Evolutionary conservation across 2,329 filamentous ascomycete species (phyloP).

Genomic region (Ustilaginoidea virens): DNA sequence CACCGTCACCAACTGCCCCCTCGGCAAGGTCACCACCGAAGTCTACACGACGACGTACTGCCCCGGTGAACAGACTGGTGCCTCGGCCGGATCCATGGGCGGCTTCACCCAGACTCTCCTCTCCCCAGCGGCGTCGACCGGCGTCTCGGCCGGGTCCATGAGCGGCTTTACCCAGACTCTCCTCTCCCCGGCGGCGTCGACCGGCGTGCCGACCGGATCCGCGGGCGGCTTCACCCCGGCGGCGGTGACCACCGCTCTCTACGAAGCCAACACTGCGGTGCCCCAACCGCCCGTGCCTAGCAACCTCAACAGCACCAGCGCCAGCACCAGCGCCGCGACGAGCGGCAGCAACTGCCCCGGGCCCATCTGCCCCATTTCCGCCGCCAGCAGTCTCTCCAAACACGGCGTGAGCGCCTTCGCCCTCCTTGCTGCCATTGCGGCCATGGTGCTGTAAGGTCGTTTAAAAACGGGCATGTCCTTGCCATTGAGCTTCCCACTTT

Average conservation of each 20-base stretch:
- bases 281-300: too few relatives aligned
- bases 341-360: constrained; percentile 5
- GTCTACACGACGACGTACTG: constrained; percentile 8
- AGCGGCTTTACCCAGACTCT: constrained; percentile 1
- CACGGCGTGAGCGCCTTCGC: constrained; percentile 9
- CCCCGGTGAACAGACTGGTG: constrained; percentile 4
- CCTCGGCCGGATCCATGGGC: too few relatives aligned
- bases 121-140: constrained; percentile 1
- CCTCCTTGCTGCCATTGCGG: constrained; percentile 7
- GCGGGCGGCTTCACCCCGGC: not conserved
- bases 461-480: too few relatives aligned
- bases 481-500: too few relatives aligned
- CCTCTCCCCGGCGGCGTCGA: not conserved
- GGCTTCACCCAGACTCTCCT: not conserved
- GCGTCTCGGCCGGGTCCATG: constrained; percentile 1
- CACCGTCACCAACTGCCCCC: constrained; percentile 41
- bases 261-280: too few relatives aligned
- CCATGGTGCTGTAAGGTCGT: constrained; percentile 10
- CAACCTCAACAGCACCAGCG: not conserved
- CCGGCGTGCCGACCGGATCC: not conserved
- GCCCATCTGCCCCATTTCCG: constrained; percentile 3
- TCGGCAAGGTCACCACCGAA: constrained; percentile 7
- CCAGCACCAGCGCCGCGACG: too few relatives aligned
- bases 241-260: not conserved
- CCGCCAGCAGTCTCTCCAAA: constrained; percentile 8